Conservation (phyloP, 805 yeast species). For the Candida yuanshanica region DNA sequence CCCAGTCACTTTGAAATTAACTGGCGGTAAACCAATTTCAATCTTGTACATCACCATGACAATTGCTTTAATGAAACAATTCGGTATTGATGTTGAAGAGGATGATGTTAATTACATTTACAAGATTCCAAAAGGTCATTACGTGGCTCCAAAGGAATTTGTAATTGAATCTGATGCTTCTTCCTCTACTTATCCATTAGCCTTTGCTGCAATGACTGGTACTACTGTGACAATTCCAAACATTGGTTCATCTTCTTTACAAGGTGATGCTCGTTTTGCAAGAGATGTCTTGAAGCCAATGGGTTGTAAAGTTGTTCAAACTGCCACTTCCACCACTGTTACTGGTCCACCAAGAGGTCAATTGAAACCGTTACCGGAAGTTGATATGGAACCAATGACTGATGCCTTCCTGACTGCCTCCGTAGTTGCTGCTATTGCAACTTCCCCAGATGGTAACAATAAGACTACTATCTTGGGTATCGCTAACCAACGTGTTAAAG, state of each 20-base stretch:
- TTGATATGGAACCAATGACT: constrained; percentile 99
- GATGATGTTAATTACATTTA: constrained; percentile 76
- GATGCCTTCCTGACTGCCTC: constrained; percentile 97
- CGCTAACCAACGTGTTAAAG: constrained; percentile 97
- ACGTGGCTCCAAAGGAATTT: constrained; percentile 76
- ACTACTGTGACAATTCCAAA: constrained; percentile 90
- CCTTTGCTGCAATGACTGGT: constrained; percentile 95
- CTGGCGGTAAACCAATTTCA: constrained; percentile 96
- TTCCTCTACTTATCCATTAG: constrained; percentile 95
- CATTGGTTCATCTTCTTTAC: constrained; percentile 86
- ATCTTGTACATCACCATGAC: constrained; percentile 97
- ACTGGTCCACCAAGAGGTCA: constrained; percentile 75
- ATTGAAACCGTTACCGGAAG: constrained; percentile 61
- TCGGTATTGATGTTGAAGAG: constrained; percentile 73
- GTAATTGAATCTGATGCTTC: constrained; percentile 96
- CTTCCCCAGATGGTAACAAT: constrained; percentile 30
- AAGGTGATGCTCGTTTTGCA: constrained; percentile 97
- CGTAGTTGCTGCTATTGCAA: constrained; percentile 93
- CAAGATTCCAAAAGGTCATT: constrained; percentile 80
- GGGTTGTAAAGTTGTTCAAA: constrained; percentile 89
- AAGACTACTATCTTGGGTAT: constrained; percentile 86
- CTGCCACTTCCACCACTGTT: constrained; percentile 84
- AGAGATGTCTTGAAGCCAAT: constrained; percentile 86
- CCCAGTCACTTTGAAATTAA: constrained; percentile 82
- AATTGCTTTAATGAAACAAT: constrained; percentile 85